Evolutionary conservation across 192 early-diverging fungal genomes (phyloP), one percentile per base, ranked within the genome.

Genomic region (Podila epigama): DNA sequence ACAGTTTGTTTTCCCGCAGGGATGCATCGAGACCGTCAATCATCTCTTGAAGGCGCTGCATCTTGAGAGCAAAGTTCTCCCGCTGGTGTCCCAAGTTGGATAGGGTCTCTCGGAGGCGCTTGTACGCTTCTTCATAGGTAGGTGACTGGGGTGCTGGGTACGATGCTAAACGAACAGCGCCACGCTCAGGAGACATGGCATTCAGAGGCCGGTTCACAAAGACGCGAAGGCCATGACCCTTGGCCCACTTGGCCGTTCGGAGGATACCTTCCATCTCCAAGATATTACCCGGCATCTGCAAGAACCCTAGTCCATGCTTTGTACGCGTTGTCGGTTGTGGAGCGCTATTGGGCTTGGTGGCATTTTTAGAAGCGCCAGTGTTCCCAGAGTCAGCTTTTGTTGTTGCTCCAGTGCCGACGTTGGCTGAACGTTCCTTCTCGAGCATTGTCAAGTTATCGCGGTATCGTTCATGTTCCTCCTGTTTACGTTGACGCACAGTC

Each of bases 121-220:
- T 12, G 33, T 65, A 60, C 9, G 66, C 62, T 28, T 61, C 41
- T 1, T 18, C 22, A 66, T 73, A 75, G 5, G 59, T 60, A n/a
- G 60, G 68, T 12, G 59, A 59, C 20, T 48, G 27, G 0, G 81
- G 60, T 42, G 56, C 31, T 1, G 81, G 69, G 33, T 82, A 82
- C n/a, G 69, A 72, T 0, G 77, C 81, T 12, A 82, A 51, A 2
- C 77, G 75, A 6, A 73, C 69, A 1, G 68, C 63, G 9, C 71
- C 60, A 27, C 55, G 20, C 36, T 64, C 50, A n/a, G 51, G 20
- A 8, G 58, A 71, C 51, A 82, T 67, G 18, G 81, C 81, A 56
- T 82, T 82, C 41, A 82, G 34, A 13, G 81, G 81, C 22, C 81
- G 48, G 50, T 82, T 82, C 16, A 82, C n/a, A 42, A 82, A 79